phyloP scores from a whole-genome alignment of 768 basidiomycete genomes.

The Rhodotorula graminis region DNA sequence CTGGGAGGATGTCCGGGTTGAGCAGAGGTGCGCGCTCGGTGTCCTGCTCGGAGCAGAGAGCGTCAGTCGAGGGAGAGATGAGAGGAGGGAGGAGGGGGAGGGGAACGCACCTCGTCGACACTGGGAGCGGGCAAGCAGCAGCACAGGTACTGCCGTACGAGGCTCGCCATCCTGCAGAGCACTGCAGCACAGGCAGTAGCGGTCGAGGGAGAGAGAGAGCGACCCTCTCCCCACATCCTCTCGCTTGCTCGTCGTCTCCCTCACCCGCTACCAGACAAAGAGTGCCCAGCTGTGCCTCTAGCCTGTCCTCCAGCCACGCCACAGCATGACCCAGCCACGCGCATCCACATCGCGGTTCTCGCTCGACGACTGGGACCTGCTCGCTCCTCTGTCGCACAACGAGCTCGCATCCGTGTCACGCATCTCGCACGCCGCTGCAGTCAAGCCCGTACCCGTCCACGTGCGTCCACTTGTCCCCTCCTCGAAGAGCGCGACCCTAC shows the following conservation, averaged over 20 bases:
- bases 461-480: constrained; percentile 49
- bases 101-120: not conserved
- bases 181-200: not conserved
- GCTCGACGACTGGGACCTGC: constrained; percentile 86
- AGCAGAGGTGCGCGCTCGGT: constrained; percentile 15
- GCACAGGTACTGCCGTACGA: constrained; percentile 11
- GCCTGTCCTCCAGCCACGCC: not conserved
- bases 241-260: not conserved
- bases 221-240: not conserved
- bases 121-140: constrained; percentile 10
- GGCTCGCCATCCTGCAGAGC: not conserved
- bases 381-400: constrained; percentile 66
- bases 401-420: constrained; percentile 63
- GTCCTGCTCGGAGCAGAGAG: not conserved
- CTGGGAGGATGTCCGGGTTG: constrained; percentile 28
- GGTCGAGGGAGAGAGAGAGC: too few relatives aligned
- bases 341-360: constrained; percentile 35
- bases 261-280: too few relatives aligned
- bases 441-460: constrained; percentile 65
- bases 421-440: constrained; percentile 61
- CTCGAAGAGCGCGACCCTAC: not conserved
- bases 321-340: constrained; percentile 1
- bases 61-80: not conserved
- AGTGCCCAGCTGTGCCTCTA: too few relatives aligned
- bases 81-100: not conserved